Conservation (phyloP, 1,139 yeast species). For the Taiozyma sp. region DNA sequence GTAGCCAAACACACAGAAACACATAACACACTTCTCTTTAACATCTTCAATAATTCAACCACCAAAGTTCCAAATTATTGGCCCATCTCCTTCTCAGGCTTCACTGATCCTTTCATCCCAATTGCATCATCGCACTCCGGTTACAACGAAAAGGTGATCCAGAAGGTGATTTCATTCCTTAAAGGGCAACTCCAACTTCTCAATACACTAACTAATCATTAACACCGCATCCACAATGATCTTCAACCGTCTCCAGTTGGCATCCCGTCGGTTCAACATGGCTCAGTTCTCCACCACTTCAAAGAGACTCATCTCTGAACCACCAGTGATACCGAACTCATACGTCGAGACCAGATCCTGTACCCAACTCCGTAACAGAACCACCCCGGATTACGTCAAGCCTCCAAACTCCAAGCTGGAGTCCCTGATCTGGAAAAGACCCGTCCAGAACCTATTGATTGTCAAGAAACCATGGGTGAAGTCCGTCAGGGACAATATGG, state of each 20-base stretch:
- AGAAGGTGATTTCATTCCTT: neutral
- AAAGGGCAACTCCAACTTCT: neutral
- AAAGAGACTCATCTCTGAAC: conserved; percentile 15
- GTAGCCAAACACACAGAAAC: too few relatives aligned
- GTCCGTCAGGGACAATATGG: conserved; percentile 60
- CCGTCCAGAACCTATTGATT: conserved; percentile 65
- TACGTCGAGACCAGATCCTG: conserved; percentile 18
- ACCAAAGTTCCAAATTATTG: too few relatives aligned
- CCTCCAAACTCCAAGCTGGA: conserved; percentile 44
- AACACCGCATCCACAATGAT: neutral
- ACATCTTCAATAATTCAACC: too few relatives aligned
- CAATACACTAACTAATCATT: too few relatives aligned
- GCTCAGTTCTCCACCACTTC: conserved; percentile 8
- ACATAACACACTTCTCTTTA: too few relatives aligned
- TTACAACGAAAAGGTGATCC: neutral
- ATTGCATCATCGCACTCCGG: neutral
- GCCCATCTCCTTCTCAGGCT: too few relatives aligned
- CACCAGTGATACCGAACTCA: conserved; percentile 15
- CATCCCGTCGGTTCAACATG: neutral
- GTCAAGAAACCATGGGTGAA: conserved; percentile 83
- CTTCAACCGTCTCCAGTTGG: neutral
- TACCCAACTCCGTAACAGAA: conserved; percentile 13
- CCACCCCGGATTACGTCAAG: conserved; percentile 36
- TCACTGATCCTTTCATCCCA: neutral
- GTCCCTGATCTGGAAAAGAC: conserved; percentile 43